Percentiles rank a stretch among this genome's conserved stretches.
phyloP scores from a whole-genome alignment of 2,329 filamentous ascomycete genomes.

The Phialophora chinensis region DNA sequence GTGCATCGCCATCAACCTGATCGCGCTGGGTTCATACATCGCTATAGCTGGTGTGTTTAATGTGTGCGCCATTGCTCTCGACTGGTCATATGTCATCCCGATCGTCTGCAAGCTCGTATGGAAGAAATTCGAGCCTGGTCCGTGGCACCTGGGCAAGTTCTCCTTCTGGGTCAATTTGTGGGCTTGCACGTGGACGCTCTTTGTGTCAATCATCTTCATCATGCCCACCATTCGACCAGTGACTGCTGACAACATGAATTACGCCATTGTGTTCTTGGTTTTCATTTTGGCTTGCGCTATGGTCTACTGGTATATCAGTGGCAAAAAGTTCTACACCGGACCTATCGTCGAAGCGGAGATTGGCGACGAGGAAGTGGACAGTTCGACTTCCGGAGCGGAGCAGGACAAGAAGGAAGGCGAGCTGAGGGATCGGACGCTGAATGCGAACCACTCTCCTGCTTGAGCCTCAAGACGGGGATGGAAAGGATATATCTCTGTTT shows the following conservation, averaged over 20 bases:
- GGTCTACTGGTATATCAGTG: slow-evolving; percentile 55
- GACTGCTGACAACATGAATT: slow-evolving; percentile 60
- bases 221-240: slow-evolving; percentile 58
- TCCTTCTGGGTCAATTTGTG: slow-evolving; percentile 54
- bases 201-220: slow-evolving; percentile 61
- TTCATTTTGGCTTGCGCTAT: slow-evolving; percentile 54
- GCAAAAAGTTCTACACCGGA: slow-evolving; percentile 57
- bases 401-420: slow-evolving; percentile 27
- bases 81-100: slow-evolving; percentile 62
- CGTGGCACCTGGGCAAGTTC: slow-evolving; percentile 58
- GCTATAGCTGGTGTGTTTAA: slow-evolving; percentile 55
- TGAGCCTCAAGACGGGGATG: background rate
- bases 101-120: slow-evolving; percentile 61
- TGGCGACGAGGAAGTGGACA: slow-evolving; percentile 23
- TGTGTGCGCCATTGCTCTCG: slow-evolving; percentile 52
- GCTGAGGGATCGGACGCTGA: background rate
- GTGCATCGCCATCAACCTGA: slow-evolving; percentile 64
- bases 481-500: background rate
- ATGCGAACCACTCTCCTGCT: background rate
- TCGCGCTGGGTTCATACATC: slow-evolving; percentile 62
- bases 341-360: slow-evolving; percentile 48
- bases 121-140: slow-evolving; percentile 57
- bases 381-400: slow-evolving; percentile 20
- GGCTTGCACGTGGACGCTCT: slow-evolving; percentile 60
- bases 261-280: slow-evolving; percentile 58